phyloP scores from a whole-genome alignment of 2,329 filamentous ascomycete genomes.

The Cladosporium phlei region DNA sequence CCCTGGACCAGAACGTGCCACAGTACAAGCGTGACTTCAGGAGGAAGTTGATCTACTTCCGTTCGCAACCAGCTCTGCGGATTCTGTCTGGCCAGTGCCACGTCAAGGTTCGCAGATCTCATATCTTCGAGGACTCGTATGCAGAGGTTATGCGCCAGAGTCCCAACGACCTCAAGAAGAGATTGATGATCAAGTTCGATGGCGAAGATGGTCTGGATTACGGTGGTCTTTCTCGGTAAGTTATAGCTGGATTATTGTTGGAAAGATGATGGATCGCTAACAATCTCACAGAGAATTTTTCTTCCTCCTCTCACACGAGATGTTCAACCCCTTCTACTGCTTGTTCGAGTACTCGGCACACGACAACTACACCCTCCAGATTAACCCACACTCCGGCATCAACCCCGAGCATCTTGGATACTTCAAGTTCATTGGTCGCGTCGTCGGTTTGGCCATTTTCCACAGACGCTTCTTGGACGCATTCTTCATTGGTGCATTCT shows the following conservation, averaged over 20 bases:
- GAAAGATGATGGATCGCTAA: conserved; percentile 23
- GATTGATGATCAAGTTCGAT: conserved; percentile 99
- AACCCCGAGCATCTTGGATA: conserved; percentile 99
- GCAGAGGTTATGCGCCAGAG: conserved; percentile 97
- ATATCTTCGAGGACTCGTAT: conserved; percentile 98
- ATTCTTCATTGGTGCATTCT: conserved; percentile 97
- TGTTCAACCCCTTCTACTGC: conserved; percentile 99
- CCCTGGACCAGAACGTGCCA: conserved; percentile 93
- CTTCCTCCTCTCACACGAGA: conserved; percentile 97
- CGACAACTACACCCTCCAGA: conserved; percentile 99
- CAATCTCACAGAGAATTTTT: conserved; percentile 75
- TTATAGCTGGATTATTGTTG: not conserved
- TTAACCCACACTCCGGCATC: conserved; percentile 98
- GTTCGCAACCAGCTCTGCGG: conserved; percentile 91
- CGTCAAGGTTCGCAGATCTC: conserved; percentile 91
- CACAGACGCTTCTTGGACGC: conserved; percentile 95
- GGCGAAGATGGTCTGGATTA: conserved; percentile 98
- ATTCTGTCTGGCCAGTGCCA: conserved; percentile 96
- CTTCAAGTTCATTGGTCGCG: conserved; percentile 98
- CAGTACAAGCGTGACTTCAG: conserved; percentile 99
- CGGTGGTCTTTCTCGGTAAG: conserved; percentile 79
- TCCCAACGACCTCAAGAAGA: conserved; percentile 93
- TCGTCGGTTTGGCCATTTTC: conserved; percentile 96
- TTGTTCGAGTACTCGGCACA: conserved; percentile 99
- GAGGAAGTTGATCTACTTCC: conserved; percentile 97